Conservation (phyloP, 805 yeast genomes). For the Zygosaccharomyces lentus region DNA sequence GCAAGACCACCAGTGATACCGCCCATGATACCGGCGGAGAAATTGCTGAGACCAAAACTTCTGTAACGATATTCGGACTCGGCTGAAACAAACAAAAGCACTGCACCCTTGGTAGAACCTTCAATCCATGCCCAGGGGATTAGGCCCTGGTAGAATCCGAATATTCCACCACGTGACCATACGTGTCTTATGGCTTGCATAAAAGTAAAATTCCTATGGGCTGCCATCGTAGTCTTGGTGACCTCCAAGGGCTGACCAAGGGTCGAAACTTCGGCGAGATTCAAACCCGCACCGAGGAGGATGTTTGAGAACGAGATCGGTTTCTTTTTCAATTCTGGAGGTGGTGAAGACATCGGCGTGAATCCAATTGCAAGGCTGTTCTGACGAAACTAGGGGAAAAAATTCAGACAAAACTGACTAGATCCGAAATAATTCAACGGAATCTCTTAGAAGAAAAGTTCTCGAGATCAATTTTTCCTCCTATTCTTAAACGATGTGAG, state of each 20-base stretch:
- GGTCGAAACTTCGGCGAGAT: constrained; percentile 88
- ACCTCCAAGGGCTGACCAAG: constrained; percentile 98
- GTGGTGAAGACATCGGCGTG: constrained; percentile 12
- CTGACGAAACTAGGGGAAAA: not conserved
- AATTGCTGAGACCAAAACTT: constrained; percentile 60
- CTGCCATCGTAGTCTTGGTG: constrained; percentile 96
- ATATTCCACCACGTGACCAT: constrained; percentile 89
- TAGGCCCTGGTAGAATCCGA: constrained; percentile 94
- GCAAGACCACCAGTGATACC: constrained; percentile 96
- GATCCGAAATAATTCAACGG: not conserved
- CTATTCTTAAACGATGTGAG: not conserved
- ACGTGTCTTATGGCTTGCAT: constrained; percentile 66
- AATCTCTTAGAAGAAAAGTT: not conserved
- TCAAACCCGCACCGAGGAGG: constrained; percentile 87
- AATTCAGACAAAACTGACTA: not conserved
- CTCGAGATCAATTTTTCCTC: not conserved
- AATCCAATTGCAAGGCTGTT: not conserved
- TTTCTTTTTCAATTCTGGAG: constrained; percentile 57
- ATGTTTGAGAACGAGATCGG: constrained; percentile 86
- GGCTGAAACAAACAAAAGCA: constrained; percentile 82
- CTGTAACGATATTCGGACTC: constrained; percentile 82
- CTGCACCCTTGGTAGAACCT: constrained; percentile 99
- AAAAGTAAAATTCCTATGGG: constrained; percentile 72
- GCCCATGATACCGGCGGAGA: constrained; percentile 87
- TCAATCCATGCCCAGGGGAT: constrained; percentile 99